Evolutionary conservation across 169 alveolate genomes (phyloP), one percentile per base, ranked within the genome.

Genomic region (Amoebophrya sp.): DNA sequence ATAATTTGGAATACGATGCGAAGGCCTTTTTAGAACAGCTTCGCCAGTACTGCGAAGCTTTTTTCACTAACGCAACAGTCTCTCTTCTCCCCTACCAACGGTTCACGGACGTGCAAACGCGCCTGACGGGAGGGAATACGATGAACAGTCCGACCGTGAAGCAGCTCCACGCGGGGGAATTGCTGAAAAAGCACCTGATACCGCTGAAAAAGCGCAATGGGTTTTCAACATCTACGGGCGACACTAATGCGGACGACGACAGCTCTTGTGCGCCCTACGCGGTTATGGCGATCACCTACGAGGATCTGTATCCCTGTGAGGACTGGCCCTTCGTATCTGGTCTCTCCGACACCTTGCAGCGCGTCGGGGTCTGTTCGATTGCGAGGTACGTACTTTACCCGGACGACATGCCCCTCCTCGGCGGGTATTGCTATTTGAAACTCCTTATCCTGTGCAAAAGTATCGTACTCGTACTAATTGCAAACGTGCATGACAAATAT

Each of bases 311-410:
- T 25, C 83, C 83, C 38, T 66, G 83, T 25, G 83, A 66, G 7
- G 83, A 66, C 83, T 66, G 83, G 83, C 83, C 83, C 10, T 66
- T 66, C 83, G 83, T 66, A 2, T 12, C 35, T 25, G 83, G 83
- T 25, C 32, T 66, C 7, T 12, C 35, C 35, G 83, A 66, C 32
- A 66, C 83, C 35, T 25, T 66, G 29, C 29, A 66, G 32, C 83
- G 83, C 35, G 83, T 66, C 38, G 83, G 83, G 7, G 83, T 66
- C 38, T 66, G 83, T 25, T 25, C 38, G 7, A n/a, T 3, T 25
- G 83, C 38, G 32, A 2, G 83, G 83, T 66, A 66, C 83, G n/a
- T n/a, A n/a, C n/a, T n/a, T n/a, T n/a, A n/a, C n/a, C n/a, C n/a
- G n/a, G n/a, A n/a, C n/a, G n/a, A n/a, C n/a, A n/a, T n/a, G n/a